These are phyloP conservation scores for Hypericum perforatum DNA, from an alignment of 345 rosid species.

Conservation along the genomic window DNA sequence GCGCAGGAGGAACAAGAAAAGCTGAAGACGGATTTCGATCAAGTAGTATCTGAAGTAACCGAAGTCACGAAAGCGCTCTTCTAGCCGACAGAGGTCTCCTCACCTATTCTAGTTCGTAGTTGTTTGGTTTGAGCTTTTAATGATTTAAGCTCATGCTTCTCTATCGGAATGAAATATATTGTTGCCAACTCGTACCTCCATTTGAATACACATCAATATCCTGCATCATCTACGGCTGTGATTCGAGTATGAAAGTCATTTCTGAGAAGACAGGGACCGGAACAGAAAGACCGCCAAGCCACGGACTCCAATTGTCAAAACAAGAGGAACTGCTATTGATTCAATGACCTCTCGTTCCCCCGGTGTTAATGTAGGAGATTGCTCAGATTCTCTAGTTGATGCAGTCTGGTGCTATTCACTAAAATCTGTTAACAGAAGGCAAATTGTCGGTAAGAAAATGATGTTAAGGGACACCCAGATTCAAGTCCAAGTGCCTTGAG, in stretches of 20 bases:
- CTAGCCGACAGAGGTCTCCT: constrained; percentile 9
- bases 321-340: no score
- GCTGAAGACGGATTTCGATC: constrained; percentile 50
- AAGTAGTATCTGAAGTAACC: constrained; percentile 50
- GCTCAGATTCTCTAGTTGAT: constrained; percentile 69
- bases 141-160: no score
- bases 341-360: constrained; percentile 35
- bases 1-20: constrained; percentile 53
- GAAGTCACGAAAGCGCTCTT: constrained; percentile 49
- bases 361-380: constrained; percentile 54
- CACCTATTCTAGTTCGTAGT: background rate
- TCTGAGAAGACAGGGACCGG: constrained; percentile 24
- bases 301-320: constrained; percentile 55
- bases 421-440: constrained; percentile 63
- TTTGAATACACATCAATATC: no score
- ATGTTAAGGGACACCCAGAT: no score
- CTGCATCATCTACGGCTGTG: no score
- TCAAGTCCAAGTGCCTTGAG: no score
- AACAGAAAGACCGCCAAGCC: constrained; percentile 44
- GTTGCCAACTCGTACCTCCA: no score
- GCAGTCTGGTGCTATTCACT: constrained; percentile 74
- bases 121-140: no score
- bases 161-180: no score
- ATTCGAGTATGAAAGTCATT: constrained; percentile 13
- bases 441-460: no score